Evolutionary conservation across 169 alveolate species (phyloP), one percentile per base, ranked within the genome.

Genomic region (Plasmodium adleri): DNA sequence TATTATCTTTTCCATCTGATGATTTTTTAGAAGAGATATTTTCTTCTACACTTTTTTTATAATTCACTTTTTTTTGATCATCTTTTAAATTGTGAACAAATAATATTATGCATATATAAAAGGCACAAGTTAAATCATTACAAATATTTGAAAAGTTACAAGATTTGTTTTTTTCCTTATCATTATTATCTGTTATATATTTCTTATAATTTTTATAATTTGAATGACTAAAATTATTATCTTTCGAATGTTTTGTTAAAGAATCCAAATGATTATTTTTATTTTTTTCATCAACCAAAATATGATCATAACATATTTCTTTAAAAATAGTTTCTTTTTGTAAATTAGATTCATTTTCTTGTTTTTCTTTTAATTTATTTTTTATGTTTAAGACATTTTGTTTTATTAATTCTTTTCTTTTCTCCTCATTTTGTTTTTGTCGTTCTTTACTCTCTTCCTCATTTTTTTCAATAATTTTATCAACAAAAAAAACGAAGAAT

Each of bases 381-480:
- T 68, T 83, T 68, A 83, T 83, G 15, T 83, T 68, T 3, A 32
- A 72, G 32, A 83, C 70, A 58, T 68, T 83, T 54, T 83, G 73
- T 68, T 68, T 50, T 22, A 83, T 83, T 32, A 54, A 54, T 67
- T 80, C 70, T 20, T 80, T 80, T 83, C 20, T 83, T 68, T 28
- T 17, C 45, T 58, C 47, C 58, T 83, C 91, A 59, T 83, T 52
- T n/a, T 68, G 26, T 50, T 54, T 17, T 28, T 83, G 67, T 17
- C 45, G 52, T 45, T 59, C 58, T 68, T 39, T 49, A 68, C 68
- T 83, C 4, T n/a, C 39, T 47, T 83, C 62, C n/a, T 83, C 91
- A 68, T 72, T 83, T 72, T 83, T 68, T 49, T 70, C 83, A 20
- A 83, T 43, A 45, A 83, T 68, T 58, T 83, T 83, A 1, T 83